Base-by-base conservation (phyloP, 345 rosid species). In the Salix exigua region DNA sequence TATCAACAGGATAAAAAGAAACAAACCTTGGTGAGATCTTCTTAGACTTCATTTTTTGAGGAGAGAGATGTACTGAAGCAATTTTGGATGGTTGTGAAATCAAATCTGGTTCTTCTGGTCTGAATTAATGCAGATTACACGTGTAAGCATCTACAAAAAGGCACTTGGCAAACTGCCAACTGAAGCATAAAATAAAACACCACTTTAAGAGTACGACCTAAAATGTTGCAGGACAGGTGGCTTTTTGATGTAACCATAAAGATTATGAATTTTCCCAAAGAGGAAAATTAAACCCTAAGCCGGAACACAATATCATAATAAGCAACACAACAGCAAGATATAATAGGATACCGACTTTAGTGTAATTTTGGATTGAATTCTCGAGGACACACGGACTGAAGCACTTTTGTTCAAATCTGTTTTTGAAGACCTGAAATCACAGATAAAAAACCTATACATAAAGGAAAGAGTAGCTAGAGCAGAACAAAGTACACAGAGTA, bases 11-110 rank as follows among this genome's bases (percentile, higher is more conserved):
- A 79, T 74, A 73, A 73, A 37, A 72, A 19, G 75, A 67, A 77
- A 86, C 83, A 73, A 68, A 89, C 96, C 82, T 89, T 51, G 80
- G 80, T 69, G 76, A 73, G 48, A 70, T 63, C 79, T 86, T 88
- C 73, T 83, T 62, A 64, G 77, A 82, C 80, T 80, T 83, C 71
- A 76, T 87, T 70, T 85, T 86, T 71, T 68, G 79, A 35, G 86
- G 78, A 74, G 88, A 73, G 62, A 76, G 76, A 78, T 76, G 75
- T 19, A 73, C 51, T 23, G 88, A 75, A 73, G 86, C 74, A 82
- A 83, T 80, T 72, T 60, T 75, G 58, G 84, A 81, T 33, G 86
- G 79, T 67, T 75, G 85, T 75, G 82, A 66, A 6, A 80, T 81
- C 75, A 81, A 79, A 79, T 82, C 86, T 63, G 76, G 84, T 74